Conservation (phyloP, 208 protist genomes). For the Herpetomonas samuelpessoai region DNA sequence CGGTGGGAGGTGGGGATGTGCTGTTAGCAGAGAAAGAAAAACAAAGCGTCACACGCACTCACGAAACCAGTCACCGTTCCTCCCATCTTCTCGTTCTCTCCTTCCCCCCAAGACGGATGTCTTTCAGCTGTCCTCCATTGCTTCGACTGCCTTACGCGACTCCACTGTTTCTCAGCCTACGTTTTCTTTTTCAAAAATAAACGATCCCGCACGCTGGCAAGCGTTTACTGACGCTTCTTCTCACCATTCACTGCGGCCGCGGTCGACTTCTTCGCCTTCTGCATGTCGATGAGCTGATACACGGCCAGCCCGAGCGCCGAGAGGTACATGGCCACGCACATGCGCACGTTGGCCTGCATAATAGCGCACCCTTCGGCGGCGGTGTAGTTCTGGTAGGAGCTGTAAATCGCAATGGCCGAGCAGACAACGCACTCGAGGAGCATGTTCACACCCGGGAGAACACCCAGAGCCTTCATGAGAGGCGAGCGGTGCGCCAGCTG, state of each 20-base stretch:
- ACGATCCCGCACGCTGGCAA: too few relatives aligned
- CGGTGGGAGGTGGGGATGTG: too few relatives aligned
- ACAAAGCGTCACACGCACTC: too few relatives aligned
- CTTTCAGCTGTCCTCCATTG: too few relatives aligned
- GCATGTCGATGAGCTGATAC: conserved; percentile 16
- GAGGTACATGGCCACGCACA: conserved; percentile 43
- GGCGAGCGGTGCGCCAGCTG: conserved; percentile 6
- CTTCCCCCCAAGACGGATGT: too few relatives aligned
- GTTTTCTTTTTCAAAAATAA: too few relatives aligned
- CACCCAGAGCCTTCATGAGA: conserved; percentile 4
- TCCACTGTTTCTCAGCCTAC: too few relatives aligned
- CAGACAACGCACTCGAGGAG: conserved; percentile 29
- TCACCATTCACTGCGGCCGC: not conserved
- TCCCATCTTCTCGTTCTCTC: too few relatives aligned
- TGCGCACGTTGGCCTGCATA: conserved; percentile 40
- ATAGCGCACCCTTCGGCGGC: conserved; percentile 30
- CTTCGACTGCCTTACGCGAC: too few relatives aligned
- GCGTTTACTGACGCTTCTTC: conserved; percentile 36
- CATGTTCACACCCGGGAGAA: conserved; percentile 16
- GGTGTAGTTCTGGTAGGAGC: conserved; percentile 42
- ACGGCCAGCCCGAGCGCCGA: conserved; percentile 24
- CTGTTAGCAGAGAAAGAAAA: too few relatives aligned
- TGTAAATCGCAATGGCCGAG: conserved; percentile 33
- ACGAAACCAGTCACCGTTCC: too few relatives aligned
- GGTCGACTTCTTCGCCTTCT: not conserved